Evolutionary conservation across 1,139 yeast genomes (phyloP).

Genomic region (Pneumocystis wakefieldiae): DNA sequence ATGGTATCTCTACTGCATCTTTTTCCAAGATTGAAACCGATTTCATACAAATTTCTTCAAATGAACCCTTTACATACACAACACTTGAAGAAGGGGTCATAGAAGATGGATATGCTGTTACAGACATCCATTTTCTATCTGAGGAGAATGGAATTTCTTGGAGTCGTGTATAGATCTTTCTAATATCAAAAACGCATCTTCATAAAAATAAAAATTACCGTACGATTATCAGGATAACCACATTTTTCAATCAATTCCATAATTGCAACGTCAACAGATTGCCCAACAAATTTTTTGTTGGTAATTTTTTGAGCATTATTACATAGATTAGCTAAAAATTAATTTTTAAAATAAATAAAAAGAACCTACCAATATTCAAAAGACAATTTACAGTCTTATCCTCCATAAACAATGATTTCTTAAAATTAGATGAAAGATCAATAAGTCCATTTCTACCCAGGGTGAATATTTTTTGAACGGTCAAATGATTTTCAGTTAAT

Average conservation of each 20-base stretch:
- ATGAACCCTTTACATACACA: conserved; percentile 76
- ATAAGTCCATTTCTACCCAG: conserved; percentile 27
- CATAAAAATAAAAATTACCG: conserved; percentile 13
- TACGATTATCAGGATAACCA: conserved; percentile 54
- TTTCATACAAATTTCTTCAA: conserved; percentile 52
- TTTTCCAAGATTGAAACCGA: conserved; percentile 47
- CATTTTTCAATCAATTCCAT: conserved; percentile 59
- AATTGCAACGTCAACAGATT: conserved; percentile 87
- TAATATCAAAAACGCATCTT: conserved; percentile 23
- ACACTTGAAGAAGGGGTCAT: conserved; percentile 31
- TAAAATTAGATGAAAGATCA: background rate
- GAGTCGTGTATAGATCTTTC: conserved; percentile 28
- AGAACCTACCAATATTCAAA: background rate
- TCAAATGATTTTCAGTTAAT: conserved; percentile 84
- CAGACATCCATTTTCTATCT: conserved; percentile 77
- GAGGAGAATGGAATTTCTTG: conserved; percentile 80
- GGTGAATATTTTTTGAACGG: conserved; percentile 77
- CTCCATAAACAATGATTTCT: background rate
- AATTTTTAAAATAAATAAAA: conserved; percentile 19
- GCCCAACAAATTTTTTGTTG: conserved; percentile 61
- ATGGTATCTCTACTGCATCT: conserved; percentile 37
- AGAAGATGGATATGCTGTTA: conserved; percentile 48
- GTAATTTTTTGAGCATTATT: conserved; percentile 42
- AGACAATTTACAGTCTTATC: conserved; percentile 7
- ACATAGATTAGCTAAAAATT: conserved; percentile 58